Evolutionary conservation across 495 filamentous ascomycete species (phyloP), one percentile per base, ranked within the genome.

Genomic region (Aspergillus nanangensis): DNA sequence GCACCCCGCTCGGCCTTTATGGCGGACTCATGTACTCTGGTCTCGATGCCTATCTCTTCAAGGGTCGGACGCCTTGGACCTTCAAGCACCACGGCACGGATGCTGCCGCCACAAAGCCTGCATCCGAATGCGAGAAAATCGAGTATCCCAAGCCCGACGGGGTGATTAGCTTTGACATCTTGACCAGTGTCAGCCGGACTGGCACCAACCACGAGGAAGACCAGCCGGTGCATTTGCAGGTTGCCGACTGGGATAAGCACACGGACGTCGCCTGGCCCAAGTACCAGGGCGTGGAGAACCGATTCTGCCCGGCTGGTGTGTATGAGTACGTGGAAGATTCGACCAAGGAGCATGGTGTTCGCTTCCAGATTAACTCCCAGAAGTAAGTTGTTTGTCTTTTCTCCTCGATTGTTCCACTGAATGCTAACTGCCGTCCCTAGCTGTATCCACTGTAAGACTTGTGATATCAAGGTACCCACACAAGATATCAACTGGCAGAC

Each of bases 121-220:
- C 90, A 5, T 86, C 90, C 44, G 67, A 84, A 56, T 92, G 78
- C 64, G 67, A 75, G 48, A 94, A 93, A 72, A 95, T 97, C 57
- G 88, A 93, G 57, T 99, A 99, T 56, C 87, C 87, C 41, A 99
- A 97, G 69, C 92, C 93, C 0, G 93, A 99, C 61, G 88, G 89
- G 22, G 82, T 93, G 67, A 81, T 97, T 60, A 86, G 79, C 41
- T 99, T 99, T 57, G 93, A 99, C 57, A 95, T 99, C 45, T 62
- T 99, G 58, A 99, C 93, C 3, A 89, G 82, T 51, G 93, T 99
- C 5, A 90, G 82, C 48, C 79, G 94, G 38, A 97, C 92, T 1
- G 94, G 93, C 1, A 99, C 93, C 31, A 99, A 97, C 66, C 93
- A 99, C 63, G 94, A 97, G 66, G 93, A 99, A 67, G 93, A 99